Conservation (phyloP, 805 yeast species). For the Jamesozyma hellenica region DNA sequence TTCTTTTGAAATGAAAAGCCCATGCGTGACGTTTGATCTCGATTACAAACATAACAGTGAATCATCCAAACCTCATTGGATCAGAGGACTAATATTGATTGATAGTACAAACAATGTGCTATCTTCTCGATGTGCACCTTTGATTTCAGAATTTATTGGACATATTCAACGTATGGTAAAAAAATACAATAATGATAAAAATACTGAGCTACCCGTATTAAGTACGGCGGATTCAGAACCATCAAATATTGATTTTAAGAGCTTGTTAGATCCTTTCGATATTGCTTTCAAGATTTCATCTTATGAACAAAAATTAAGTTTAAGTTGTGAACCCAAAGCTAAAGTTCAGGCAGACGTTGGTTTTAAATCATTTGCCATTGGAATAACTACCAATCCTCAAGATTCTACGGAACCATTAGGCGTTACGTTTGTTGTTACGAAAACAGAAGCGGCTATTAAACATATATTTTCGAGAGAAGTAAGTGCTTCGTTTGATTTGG, state of each 20-base stretch:
- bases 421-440: constrained; percentile 40
- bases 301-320: constrained; percentile 61
- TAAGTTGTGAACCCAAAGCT: constrained; percentile 91
- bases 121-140: constrained; percentile 70
- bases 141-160: constrained; percentile 47
- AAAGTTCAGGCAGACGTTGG: constrained; percentile 82
- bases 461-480: constrained; percentile 86
- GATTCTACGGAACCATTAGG: constrained; percentile 34
- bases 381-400: constrained; percentile 42
- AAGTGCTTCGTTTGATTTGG: constrained; percentile 56
- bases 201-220: neutral
- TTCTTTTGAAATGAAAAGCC: constrained; percentile 58
- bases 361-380: constrained; percentile 54
- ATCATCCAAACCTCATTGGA: constrained; percentile 17
- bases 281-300: constrained; percentile 53
- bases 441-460: constrained; percentile 62
- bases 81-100: constrained; percentile 21
- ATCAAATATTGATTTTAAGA: constrained; percentile 31
- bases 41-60: constrained; percentile 34
- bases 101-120: constrained; percentile 59
- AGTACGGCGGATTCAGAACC: constrained; percentile 2
- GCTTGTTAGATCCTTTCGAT: constrained; percentile 46
- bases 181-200: constrained; percentile 13
- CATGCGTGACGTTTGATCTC: constrained; percentile 53
- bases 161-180: constrained; percentile 42